Percentiles rank a stretch among this genome's conserved stretches.
These are phyloP conservation scores for Trametes coccinea DNA, from an alignment of 768 basidiomycete genomes.

Conservation along the genomic window DNA sequence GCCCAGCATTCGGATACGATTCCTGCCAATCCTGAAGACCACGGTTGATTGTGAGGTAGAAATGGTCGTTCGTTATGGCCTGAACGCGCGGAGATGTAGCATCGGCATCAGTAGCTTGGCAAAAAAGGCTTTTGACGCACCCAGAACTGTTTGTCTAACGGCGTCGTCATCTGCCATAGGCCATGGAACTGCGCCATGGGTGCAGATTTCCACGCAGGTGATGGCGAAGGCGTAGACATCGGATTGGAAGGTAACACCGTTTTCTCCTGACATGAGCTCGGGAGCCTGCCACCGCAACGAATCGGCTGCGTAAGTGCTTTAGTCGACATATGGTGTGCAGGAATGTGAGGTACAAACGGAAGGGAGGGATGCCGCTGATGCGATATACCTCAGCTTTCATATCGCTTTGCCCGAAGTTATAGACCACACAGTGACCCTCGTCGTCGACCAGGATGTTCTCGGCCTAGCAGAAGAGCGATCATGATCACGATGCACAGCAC, in stretches of 20 bases:
- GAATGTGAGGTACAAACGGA: constrained; percentile 27
- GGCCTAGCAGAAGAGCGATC: constrained; percentile 39
- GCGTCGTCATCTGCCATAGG: constrained; percentile 31
- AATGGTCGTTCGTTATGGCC: background rate
- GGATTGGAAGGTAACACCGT: constrained; percentile 31
- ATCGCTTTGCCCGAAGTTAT: constrained; percentile 83
- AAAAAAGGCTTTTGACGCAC: background rate
- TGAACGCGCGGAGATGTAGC: background rate
- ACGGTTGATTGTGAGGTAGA: constrained; percentile 15
- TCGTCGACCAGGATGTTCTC: constrained; percentile 79
- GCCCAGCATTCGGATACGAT: constrained; percentile 61
- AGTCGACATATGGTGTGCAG: constrained; percentile 33
- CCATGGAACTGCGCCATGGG: constrained; percentile 40
- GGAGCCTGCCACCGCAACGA: constrained; percentile 49
- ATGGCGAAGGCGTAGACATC: constrained; percentile 47
- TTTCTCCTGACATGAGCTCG: constrained; percentile 38
- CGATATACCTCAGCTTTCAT: constrained; percentile 72
- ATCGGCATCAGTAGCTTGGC: constrained; percentile 6
- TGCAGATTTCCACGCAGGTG: constrained; percentile 35
- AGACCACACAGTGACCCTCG: constrained; percentile 63
- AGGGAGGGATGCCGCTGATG: constrained; percentile 47
- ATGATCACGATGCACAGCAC: too few relatives aligned
- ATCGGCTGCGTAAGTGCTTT: constrained; percentile 33
- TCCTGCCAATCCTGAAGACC: constrained; percentile 34
- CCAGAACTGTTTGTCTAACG: constrained; percentile 30